Conservation (phyloP, 257 asterid species). For the Ocimum tenuiflorum region DNA sequence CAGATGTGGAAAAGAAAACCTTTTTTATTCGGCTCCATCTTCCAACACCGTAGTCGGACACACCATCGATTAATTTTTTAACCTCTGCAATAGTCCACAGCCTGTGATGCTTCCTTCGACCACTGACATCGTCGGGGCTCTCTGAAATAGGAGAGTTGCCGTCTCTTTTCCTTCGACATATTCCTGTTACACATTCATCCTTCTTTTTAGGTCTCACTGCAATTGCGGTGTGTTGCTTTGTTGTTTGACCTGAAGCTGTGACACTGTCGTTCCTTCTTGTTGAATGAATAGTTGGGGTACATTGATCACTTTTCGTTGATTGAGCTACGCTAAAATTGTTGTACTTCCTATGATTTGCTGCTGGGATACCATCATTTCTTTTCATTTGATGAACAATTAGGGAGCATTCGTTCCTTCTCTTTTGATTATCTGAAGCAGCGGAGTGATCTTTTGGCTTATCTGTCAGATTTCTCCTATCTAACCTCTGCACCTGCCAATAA, state of each 20-base stretch:
- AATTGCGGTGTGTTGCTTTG: conserved; percentile 16
- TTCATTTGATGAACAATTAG: conserved; percentile 30
- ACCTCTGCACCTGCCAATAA: conserved; percentile 25
- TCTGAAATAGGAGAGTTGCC: conserved; percentile 11
- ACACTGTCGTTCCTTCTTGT: conserved; percentile 30
- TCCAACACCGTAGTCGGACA: conserved; percentile 84
- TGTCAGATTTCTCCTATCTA: conserved; percentile 26
- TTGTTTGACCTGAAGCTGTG: conserved; percentile 27
- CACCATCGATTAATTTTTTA: conserved; percentile 73
- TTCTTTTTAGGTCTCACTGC: conserved; percentile 20
- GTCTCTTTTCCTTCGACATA: conserved; percentile 19
- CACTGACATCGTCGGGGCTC: conserved; percentile 37
- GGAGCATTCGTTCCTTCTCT: conserved; percentile 29
- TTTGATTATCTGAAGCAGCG: conserved; percentile 25
- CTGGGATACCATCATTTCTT: conserved; percentile 19
- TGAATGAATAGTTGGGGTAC: conserved; percentile 18
- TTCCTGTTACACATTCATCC: conserved; percentile 4
- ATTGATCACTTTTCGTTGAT: conserved; percentile 29
- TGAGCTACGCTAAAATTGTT: conserved; percentile 13
- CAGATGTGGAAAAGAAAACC: conserved; percentile 63
- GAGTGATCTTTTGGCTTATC: conserved; percentile 24
- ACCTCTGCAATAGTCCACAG: conserved; percentile 88
- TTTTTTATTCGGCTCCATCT: conserved; percentile 88
- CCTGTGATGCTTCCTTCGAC: conserved; percentile 77
- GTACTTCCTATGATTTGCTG: conserved; percentile 24